Evolutionary conservation across 495 filamentous ascomycete genomes (phyloP).

Genomic region (Aspergillus coremiiformis): DNA sequence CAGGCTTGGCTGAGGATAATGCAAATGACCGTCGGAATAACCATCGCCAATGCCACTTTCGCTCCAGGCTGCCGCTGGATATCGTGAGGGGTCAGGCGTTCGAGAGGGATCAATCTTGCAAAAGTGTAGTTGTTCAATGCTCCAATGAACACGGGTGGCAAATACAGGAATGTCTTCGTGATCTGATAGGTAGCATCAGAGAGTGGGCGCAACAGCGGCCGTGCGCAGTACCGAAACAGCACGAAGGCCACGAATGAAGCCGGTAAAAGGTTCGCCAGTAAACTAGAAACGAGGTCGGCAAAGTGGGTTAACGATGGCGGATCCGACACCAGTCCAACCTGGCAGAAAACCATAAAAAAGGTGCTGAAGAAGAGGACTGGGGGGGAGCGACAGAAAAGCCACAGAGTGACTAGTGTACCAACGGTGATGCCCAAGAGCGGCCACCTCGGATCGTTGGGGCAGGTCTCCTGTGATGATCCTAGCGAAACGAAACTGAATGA

Average conservation of each 20-base stretch:
- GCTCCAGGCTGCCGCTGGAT: conserved; percentile 72
- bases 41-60: conserved; percentile 57
- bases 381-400: conserved; percentile 62
- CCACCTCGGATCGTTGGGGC: conserved; percentile 61
- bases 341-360: conserved; percentile 67
- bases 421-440: conserved; percentile 65
- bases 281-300: conserved; percentile 55
- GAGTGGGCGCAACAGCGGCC: conserved; percentile 47
- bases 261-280: conserved; percentile 68
- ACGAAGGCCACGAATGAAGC: conserved; percentile 69
- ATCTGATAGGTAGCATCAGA: conserved; percentile 51
- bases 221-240: conserved; percentile 61
- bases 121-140: conserved; percentile 79
- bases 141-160: conserved; percentile 70
- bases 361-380: conserved; percentile 63
- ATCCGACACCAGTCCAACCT: conserved; percentile 73
- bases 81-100: conserved; percentile 69
- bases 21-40: conserved; percentile 52
- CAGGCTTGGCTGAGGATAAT: conserved; percentile 63
- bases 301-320: conserved; percentile 52
- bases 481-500: conserved; percentile 58
- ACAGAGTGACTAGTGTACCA: conserved; percentile 55
- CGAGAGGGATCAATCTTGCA: conserved; percentile 68
- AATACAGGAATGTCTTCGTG: conserved; percentile 67
- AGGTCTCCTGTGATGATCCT: conserved; percentile 32